Evolutionary conservation across 805 yeast genomes (phyloP).

Genomic region (Candida coleopterorum): DNA sequence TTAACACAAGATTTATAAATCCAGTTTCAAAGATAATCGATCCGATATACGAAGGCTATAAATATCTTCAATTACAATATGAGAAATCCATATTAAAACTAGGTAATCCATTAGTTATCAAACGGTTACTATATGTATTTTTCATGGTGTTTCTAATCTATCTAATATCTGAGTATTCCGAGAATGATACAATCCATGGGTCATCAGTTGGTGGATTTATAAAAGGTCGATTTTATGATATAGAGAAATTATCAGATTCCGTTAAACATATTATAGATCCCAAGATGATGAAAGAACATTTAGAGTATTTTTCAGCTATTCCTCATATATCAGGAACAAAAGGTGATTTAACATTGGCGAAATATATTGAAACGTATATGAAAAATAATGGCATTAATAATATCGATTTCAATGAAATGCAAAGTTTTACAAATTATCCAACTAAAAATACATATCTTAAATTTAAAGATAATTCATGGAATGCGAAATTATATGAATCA

Average conservation of each 20-base stretch:
- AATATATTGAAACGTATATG: constrained; percentile 59
- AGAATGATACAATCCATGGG: constrained; percentile 35
- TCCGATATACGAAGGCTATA: constrained; percentile 48
- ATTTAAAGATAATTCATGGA: constrained; percentile 28
- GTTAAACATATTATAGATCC: constrained; percentile 49
- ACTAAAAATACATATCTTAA: constrained; percentile 24
- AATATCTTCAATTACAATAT: constrained; percentile 36
- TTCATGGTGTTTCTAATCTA: constrained; percentile 57
- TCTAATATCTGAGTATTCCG: constrained; percentile 53
- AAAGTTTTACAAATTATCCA: constrained; percentile 66
- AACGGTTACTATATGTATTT: constrained; percentile 68
- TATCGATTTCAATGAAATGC: constrained; percentile 47
- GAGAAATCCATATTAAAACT: constrained; percentile 57
- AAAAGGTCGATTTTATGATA: constrained; percentile 61
- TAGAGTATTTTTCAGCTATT: constrained; percentile 71
- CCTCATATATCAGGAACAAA: constrained; percentile 87
- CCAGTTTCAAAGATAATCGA: constrained; percentile 43
- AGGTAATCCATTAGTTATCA: constrained; percentile 86
- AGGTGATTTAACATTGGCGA: constrained; percentile 73
- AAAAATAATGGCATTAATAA: constrained; percentile 49
- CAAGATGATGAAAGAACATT: constrained; percentile 55
- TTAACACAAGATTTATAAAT: constrained; percentile 32
- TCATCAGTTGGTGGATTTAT: constrained; percentile 38
- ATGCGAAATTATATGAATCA: constrained; percentile 36
- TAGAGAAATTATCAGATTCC: constrained; percentile 44